These are phyloP conservation scores for Thoreauomyces humboldtii DNA, from an alignment of 192 early-diverging fungal species.

Conservation along the genomic window DNA sequence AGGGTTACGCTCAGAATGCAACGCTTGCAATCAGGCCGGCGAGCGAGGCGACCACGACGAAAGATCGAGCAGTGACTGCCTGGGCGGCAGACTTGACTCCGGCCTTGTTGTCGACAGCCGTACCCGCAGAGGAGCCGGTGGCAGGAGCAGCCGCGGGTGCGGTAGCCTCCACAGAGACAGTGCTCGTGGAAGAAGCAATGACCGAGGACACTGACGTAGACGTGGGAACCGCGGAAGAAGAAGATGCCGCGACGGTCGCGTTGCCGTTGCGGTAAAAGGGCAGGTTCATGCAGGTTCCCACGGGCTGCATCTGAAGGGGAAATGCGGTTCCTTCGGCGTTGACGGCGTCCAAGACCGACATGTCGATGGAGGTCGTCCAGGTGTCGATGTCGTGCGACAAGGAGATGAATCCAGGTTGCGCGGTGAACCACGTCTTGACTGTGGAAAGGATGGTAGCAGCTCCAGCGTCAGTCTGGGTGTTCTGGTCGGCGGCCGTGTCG, in stretches of 20 bases:
- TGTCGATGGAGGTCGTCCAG: not conserved
- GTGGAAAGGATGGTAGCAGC: conserved; percentile 30
- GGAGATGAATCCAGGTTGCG: conserved; percentile 24
- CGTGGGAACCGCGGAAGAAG: not conserved
- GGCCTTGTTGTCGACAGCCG: too few species aligned
- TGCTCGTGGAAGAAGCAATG: too few species aligned
- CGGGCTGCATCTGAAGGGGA: not conserved
- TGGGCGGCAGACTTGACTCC: too few species aligned
- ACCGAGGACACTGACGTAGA: too few species aligned
- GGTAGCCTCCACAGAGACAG: too few species aligned
- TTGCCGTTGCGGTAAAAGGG: not conserved
- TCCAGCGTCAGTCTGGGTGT: conserved; percentile 13
- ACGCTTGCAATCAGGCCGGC: too few species aligned
- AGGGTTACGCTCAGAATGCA: too few species aligned
- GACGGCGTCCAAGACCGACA: not conserved
- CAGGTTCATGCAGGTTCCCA: conserved; percentile 1
- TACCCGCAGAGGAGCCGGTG: too few species aligned
- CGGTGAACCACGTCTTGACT: conserved; percentile 27
- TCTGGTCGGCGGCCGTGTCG: conserved; percentile 58
- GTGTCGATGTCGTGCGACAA: conserved; percentile 16
- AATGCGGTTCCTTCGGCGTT: not conserved
- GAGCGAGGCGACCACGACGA: too few species aligned
- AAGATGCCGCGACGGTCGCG: not conserved
- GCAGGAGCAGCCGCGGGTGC: too few species aligned
- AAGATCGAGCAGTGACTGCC: too few species aligned